Evolutionary conservation across 371 early-diverging fungal species (phyloP).

Genomic region (Mortierella sp.): DNA sequence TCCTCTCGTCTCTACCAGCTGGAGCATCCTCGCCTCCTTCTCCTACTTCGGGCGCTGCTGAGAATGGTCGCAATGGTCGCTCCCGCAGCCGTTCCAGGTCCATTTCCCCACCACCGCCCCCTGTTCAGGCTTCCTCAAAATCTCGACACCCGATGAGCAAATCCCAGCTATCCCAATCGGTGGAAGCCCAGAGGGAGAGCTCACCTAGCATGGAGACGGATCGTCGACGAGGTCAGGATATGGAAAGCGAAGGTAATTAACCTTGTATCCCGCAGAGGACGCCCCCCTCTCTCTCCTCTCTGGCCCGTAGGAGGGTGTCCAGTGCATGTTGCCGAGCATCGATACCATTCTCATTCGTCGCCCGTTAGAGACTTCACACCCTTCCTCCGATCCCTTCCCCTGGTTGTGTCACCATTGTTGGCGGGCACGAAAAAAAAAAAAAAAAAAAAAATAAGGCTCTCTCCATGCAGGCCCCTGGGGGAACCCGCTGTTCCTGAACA

Average conservation of each 20-base stretch:
- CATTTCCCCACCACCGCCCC: constrained; percentile 11
- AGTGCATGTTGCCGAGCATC: too few species aligned
- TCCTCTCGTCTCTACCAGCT: constrained; percentile 10
- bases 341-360: too few species aligned
- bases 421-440: too few species aligned
- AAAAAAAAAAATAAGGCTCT: too few species aligned
- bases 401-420: too few species aligned
- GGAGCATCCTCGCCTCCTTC: constrained; percentile 7
- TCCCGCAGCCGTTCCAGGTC: constrained; percentile 25
- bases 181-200: not conserved
- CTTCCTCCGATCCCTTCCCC: too few species aligned
- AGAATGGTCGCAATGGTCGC: constrained; percentile 13
- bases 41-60: constrained; percentile 14
- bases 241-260: constrained; percentile 17
- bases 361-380: too few species aligned
- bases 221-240: constrained; percentile 7
- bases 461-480: too few species aligned
- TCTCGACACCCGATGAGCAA: constrained; percentile 9
- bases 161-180: not conserved
- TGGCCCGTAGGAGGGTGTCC: not conserved
- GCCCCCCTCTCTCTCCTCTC: not conserved
- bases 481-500: too few species aligned
- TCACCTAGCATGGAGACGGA: constrained; percentile 3
- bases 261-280: not conserved
- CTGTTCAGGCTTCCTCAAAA: not conserved